A percentile compares a stretch with the other conserved stretches of the same genome.
Conservation (phyloP, 2,329 filamentous ascomycete species). For the Alternaria arbusti region DNA sequence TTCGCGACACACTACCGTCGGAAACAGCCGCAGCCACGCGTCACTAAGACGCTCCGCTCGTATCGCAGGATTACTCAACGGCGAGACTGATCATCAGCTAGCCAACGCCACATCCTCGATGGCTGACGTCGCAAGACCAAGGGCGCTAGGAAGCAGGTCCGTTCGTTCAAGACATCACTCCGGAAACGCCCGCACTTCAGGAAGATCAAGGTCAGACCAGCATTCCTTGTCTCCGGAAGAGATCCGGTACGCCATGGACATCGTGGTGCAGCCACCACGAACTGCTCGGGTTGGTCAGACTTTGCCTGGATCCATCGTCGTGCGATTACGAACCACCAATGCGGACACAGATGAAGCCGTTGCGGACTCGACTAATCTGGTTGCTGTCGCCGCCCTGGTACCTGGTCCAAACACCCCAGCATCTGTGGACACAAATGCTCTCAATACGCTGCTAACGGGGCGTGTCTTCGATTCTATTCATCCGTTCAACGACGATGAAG, state of each 20-base stretch:
- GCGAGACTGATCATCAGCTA: constrained; percentile 25
- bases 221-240: constrained; percentile 35
- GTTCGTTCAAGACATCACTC: constrained; percentile 39
- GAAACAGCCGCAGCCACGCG: constrained; percentile 24
- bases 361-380: constrained; percentile 41
- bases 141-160: constrained; percentile 40
- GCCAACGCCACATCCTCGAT: constrained; percentile 30
- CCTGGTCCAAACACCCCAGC: constrained; percentile 36
- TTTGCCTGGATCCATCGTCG: constrained; percentile 41
- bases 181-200: constrained; percentile 26
- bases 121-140: constrained; percentile 48
- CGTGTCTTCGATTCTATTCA: constrained; percentile 45
- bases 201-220: constrained; percentile 34
- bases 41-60: constrained; percentile 42
- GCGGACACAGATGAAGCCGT: constrained; percentile 41
- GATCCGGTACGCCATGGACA: constrained; percentile 48
- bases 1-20: constrained; percentile 26
- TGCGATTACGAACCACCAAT: constrained; percentile 43
- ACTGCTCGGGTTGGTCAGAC: constrained; percentile 41
- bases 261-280: constrained; percentile 46
- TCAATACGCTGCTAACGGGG: constrained; percentile 40
- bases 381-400: constrained; percentile 42
- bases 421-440: constrained; percentile 36
- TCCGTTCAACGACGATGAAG: constrained; percentile 46
- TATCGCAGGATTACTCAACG: constrained; percentile 40